Conservation (phyloP, 768 basidiomycete genomes). For the Pulveroboletus frians region DNA sequence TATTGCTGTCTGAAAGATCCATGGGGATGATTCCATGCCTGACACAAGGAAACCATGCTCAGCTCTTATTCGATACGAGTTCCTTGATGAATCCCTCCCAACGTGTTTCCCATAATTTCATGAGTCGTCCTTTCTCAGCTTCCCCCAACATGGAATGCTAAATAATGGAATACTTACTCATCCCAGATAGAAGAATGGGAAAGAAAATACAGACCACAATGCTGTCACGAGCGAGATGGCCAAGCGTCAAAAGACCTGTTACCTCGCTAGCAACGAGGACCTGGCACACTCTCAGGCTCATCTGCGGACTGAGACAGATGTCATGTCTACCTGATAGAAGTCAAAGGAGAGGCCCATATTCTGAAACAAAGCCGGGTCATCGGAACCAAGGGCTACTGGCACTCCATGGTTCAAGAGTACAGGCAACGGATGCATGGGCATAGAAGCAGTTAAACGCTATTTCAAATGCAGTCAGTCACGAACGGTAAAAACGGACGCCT, state of each 20-base stretch:
- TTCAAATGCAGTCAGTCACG: not conserved
- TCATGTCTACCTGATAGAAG: conserved; percentile 57
- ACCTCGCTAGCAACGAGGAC: conserved; percentile 67
- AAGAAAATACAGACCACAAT: conserved; percentile 41
- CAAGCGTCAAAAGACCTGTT: conserved; percentile 57
- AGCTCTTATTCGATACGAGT: conserved; percentile 16
- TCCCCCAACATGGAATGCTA: conserved; percentile 51
- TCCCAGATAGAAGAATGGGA: not conserved
- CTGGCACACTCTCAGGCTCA: conserved; percentile 24
- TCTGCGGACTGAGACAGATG: not conserved
- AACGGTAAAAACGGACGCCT: not conserved
- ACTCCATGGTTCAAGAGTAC: conserved; percentile 68
- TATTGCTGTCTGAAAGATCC: not conserved
- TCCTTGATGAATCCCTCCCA: conserved; percentile 46
- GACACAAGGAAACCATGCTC: not conserved
- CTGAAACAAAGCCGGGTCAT: conserved; percentile 74
- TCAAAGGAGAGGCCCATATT: conserved; percentile 76
- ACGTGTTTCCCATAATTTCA: conserved; percentile 40
- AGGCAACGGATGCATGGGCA: conserved; percentile 75
- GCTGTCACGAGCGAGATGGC: conserved; percentile 61
- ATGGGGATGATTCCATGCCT: not conserved
- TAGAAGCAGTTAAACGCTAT: conserved; percentile 70
- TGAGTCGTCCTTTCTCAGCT: conserved; percentile 42
- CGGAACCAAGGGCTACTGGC: conserved; percentile 64
- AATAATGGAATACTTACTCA: not conserved